Evolutionary conservation across 805 yeast genomes (phyloP).

Genomic region (Candida ponderosae): DNA sequence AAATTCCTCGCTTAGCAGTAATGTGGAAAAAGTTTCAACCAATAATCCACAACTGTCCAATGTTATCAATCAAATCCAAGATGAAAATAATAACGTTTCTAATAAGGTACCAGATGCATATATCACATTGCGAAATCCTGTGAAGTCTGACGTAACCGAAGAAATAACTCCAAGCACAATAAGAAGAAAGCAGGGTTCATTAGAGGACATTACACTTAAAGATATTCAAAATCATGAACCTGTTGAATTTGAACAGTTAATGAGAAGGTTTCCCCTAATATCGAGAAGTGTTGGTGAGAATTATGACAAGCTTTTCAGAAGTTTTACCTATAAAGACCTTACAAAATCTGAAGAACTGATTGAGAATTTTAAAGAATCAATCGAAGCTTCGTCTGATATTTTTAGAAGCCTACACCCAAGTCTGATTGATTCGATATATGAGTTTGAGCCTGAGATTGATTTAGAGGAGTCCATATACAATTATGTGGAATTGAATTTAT

Average conservation of each 20-base stretch:
- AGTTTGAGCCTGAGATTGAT: constrained; percentile 31
- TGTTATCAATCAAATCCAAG: constrained; percentile 1
- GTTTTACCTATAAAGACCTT: constrained; percentile 26
- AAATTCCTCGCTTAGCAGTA: too few relatives aligned
- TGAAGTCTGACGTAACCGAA: background rate
- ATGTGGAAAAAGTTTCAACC: too few relatives aligned
- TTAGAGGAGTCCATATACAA: constrained; percentile 50
- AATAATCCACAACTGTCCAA: too few relatives aligned
- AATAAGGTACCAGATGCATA: background rate
- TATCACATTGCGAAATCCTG: too few relatives aligned
- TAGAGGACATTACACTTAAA: background rate
- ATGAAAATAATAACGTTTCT: constrained; percentile 4
- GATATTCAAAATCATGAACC: constrained; percentile 2
- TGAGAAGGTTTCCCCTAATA: constrained; percentile 31
- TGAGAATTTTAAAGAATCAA: constrained; percentile 18
- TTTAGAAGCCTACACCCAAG: constrained; percentile 19
- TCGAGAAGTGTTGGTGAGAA: constrained; percentile 30
- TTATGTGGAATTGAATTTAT: constrained; percentile 64
- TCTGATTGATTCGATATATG: constrained; percentile 16
- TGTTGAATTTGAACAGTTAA: constrained; percentile 28
- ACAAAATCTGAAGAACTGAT: constrained; percentile 19
- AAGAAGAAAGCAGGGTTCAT: background rate
- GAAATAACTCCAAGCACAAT: background rate
- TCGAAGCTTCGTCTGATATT: constrained; percentile 19
- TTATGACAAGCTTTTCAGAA: constrained; percentile 29